These are phyloP conservation scores for Lactuca saligna DNA, from an alignment of 129 eudicot species.

Conservation along the genomic window DNA sequence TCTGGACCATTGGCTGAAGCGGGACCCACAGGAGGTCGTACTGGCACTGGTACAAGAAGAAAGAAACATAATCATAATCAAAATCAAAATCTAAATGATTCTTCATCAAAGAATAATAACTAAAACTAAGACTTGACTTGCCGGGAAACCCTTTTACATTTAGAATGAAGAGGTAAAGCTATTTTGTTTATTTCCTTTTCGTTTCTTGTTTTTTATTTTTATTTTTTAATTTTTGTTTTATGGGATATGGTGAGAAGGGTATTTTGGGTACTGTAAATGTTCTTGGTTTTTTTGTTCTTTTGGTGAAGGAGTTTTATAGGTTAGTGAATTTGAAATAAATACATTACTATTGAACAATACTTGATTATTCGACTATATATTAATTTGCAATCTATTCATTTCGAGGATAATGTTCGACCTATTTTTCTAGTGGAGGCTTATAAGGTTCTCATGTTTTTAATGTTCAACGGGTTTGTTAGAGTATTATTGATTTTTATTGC, in stretches of 20 bases:
- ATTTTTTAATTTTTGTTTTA: slow-evolving; percentile 23
- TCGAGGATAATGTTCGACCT: not conserved
- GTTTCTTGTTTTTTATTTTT: slow-evolving; percentile 25
- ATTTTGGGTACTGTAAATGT: slow-evolving; percentile 46
- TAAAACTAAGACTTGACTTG: slow-evolving; percentile 23
- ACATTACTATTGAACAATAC: slow-evolving; percentile 31
- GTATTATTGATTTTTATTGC: too few relatives aligned
- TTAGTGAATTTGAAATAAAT: slow-evolving; percentile 37
- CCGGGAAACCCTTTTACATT: slow-evolving; percentile 40
- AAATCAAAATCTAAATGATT: not conserved
- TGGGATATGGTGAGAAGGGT: slow-evolving; percentile 31
- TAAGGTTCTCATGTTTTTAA: too few relatives aligned
- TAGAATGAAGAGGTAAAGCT: slow-evolving; percentile 50
- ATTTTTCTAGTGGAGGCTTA: too few relatives aligned
- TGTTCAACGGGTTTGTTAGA: too few relatives aligned
- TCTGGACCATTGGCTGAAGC: slow-evolving; percentile 89
- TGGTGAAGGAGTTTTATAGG: slow-evolving; percentile 24
- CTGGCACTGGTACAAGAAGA: slow-evolving; percentile 30
- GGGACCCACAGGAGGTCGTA: slow-evolving; percentile 52
- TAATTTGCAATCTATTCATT: slow-evolving; percentile 21
- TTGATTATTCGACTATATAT: slow-evolving; percentile 22
- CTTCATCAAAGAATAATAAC: slow-evolving; percentile 41
- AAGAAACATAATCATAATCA: slow-evolving; percentile 30
- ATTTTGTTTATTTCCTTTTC: slow-evolving; percentile 28
- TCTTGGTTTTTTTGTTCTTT: slow-evolving; percentile 28